Percentiles rank a stretch among this genome's conserved stretches.
Conservation (phyloP, 2,329 filamentous ascomycete species). For the Trichoderma citrinoviride region DNA sequence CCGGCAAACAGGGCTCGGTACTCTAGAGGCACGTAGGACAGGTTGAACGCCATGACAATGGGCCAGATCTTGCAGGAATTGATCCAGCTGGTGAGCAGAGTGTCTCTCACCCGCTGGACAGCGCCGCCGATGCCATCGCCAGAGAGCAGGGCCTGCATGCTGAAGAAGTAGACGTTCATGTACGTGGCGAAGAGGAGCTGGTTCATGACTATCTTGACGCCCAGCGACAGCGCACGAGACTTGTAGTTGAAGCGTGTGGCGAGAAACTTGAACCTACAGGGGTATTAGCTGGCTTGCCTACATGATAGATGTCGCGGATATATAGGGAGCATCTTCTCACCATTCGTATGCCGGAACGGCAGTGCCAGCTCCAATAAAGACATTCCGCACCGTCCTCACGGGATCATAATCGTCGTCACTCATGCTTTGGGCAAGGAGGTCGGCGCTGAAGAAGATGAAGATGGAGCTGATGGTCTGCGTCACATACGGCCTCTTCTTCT, state of each 20-base stretch:
- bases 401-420: constrained; percentile 63
- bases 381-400: constrained; percentile 64
- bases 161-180: constrained; percentile 83
- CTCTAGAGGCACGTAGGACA: constrained; percentile 76
- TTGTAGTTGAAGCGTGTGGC: constrained; percentile 80
- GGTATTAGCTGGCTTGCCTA: neutral
- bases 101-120: constrained; percentile 67
- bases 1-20: constrained; percentile 80
- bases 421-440: constrained; percentile 74
- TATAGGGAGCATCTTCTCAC: constrained; percentile 46
- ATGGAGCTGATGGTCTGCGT: constrained; percentile 76
- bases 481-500: constrained; percentile 69
- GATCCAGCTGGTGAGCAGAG: constrained; percentile 71
- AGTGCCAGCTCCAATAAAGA: constrained; percentile 69
- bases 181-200: constrained; percentile 77
- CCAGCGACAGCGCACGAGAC: constrained; percentile 67
- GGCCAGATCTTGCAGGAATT: constrained; percentile 91
- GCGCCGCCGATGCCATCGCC: constrained; percentile 65
- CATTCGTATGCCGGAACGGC: constrained; percentile 80
- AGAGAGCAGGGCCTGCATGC: constrained; percentile 70
- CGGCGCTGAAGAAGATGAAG: constrained; percentile 74
- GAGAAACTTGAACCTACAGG: constrained; percentile 71
- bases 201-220: constrained; percentile 75
- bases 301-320: neutral
- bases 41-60: constrained; percentile 78